phyloP scores from a whole-genome alignment of 2,329 filamentous ascomycete species.

The Fusarium poae region DNA sequence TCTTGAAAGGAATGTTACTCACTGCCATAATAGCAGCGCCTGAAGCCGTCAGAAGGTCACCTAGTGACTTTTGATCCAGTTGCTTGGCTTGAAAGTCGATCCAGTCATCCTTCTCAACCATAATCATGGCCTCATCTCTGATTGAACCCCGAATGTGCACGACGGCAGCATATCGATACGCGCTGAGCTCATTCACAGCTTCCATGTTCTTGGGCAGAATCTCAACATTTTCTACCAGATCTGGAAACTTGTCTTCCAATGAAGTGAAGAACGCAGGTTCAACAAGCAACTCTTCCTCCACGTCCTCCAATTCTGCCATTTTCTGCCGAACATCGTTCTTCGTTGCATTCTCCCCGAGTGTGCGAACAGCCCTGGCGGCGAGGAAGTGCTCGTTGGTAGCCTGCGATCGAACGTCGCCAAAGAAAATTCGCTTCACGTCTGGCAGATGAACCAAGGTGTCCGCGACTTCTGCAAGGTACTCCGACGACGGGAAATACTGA shows the following conservation, averaged over 20 bases:
- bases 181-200: conserved; percentile 48
- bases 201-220: conserved; percentile 48
- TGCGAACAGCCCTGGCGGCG: conserved; percentile 23
- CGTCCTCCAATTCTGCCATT: conserved; percentile 35
- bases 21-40: conserved; percentile 27
- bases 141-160: conserved; percentile 8
- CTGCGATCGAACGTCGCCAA: conserved; percentile 40
- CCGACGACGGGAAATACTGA: conserved; percentile 12
- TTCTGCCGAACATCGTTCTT: conserved; percentile 22
- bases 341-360: conserved; percentile 8
- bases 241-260: conserved; percentile 23
- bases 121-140: conserved; percentile 6
- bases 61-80: conserved; percentile 27
- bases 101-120: conserved; percentile 25
- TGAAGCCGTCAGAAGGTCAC: conserved; percentile 19
- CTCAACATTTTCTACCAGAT: conserved; percentile 43
- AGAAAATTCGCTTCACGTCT: conserved; percentile 23
- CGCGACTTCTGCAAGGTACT: conserved; percentile 11
- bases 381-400: conserved; percentile 35
- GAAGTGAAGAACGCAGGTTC: conserved; percentile 47
- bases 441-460: background rate
- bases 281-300: conserved; percentile 41
- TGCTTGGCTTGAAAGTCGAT: conserved; percentile 34
- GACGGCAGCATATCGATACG: conserved; percentile 47
- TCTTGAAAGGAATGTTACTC: conserved; percentile 47